Evolutionary conservation across 1,139 yeast genomes (phyloP).

Genomic region (Pichia inconspicua): DNA sequence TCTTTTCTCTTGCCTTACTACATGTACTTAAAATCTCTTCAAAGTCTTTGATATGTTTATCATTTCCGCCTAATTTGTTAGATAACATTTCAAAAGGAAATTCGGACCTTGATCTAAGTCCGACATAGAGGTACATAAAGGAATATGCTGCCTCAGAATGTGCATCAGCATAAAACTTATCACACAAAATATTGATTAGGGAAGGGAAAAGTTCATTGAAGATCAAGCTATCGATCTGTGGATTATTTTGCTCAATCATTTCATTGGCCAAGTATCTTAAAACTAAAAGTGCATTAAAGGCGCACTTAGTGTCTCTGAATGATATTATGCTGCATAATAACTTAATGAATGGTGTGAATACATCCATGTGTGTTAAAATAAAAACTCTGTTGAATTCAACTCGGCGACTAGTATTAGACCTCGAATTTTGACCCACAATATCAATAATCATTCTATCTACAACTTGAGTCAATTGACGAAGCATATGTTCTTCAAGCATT

Average conservation of each 20-base stretch:
- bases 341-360: conserved; percentile 73
- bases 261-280: conserved; percentile 65
- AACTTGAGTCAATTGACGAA: conserved; percentile 88
- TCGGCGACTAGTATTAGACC: conserved; percentile 38
- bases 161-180: conserved; percentile 76
- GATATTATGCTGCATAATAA: conserved; percentile 69
- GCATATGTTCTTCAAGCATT: conserved; percentile 94
- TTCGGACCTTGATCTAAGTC: conserved; percentile 55
- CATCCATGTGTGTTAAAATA: conserved; percentile 55
- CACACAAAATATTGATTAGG: conserved; percentile 50
- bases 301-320: conserved; percentile 85
- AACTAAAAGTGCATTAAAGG: conserved; percentile 80
- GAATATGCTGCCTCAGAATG: conserved; percentile 89
- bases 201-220: conserved; percentile 49
- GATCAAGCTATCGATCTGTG: conserved; percentile 71
- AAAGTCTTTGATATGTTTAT: conserved; percentile 39
- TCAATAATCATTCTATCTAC: conserved; percentile 87
- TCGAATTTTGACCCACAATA: conserved; percentile 60
- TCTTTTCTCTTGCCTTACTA: conserved; percentile 45
- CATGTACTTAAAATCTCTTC: conserved; percentile 43
- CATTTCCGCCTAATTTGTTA: conserved; percentile 36
- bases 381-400: conserved; percentile 59
- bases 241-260: conserved; percentile 53
- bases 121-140: conserved; percentile 69
- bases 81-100: conserved; percentile 42